phyloP scores from a whole-genome alignment of 768 basidiomycete species.

The Harrya chromipes region DNA sequence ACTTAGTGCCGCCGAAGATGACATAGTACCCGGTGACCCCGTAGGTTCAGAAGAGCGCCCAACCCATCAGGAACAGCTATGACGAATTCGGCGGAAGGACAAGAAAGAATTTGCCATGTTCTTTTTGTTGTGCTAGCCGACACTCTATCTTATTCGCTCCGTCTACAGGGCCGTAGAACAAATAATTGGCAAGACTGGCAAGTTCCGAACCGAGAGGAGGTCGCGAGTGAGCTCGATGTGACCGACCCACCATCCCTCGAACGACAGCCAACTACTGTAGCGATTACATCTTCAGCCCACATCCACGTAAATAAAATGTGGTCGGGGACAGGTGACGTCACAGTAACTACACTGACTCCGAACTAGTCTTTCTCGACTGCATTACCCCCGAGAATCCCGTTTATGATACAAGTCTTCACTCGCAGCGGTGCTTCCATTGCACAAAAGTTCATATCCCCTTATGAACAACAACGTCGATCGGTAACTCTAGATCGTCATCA shows the following conservation, averaged over 20 bases:
- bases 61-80: not conserved
- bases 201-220: constrained; percentile 8
- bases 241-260: not conserved
- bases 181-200: not conserved
- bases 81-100: not conserved
- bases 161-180: not conserved
- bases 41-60: not conserved
- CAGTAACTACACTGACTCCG: too few species aligned
- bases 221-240: not conserved
- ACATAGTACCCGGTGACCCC: too few species aligned
- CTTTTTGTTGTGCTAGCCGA: not conserved
- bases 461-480: constrained; percentile 11
- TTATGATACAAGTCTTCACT: too few species aligned
- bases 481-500: not conserved
- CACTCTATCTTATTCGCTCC: constrained; percentile 1
- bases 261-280: not conserved
- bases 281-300: constrained; percentile 20
- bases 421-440: constrained; percentile 12
- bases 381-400: too few species aligned
- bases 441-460: constrained; percentile 9
- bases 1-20: too few species aligned
- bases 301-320: constrained; percentile 8
- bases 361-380: too few species aligned
- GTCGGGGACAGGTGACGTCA: not conserved
- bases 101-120: constrained; percentile 6